Evolutionary conservation across 805 yeast genomes (phyloP), one percentile per base, ranked within the genome.

Genomic region (Kodamaea leandrae): DNA sequence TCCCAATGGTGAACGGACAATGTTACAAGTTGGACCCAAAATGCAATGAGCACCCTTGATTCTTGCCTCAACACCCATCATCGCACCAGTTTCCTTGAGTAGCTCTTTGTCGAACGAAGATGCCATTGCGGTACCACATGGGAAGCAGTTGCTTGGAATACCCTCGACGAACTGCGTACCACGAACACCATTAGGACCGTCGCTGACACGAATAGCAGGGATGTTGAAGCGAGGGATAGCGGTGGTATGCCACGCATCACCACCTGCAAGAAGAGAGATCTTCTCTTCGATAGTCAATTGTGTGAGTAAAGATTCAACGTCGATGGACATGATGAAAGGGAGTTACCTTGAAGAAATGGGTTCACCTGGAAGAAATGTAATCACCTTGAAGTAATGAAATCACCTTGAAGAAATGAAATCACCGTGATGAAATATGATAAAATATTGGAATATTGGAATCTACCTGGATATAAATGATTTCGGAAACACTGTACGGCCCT

Each of bases 111-210:
- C 71, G 59, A 74, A 79, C 16, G 83, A 74, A 3, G 83, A 58
- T 2, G 78, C 83, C 53, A 80, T 53, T 3, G 70, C 83, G 7
- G 84, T 77, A 21, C 83, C 84, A 52, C 77, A 73, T 5, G 84
- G 82, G 49, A 80, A 68, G 46, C 82, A 77, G 45, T 78, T 80
- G 32, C 82, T 67, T 6, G 80, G 79, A 17, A 67, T 63, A 29
- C 76, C 67, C 45, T 72, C 63, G 52, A 77, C 74, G 51, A 77
- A 77, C 32, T 62, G 67, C 14, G 80, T 76, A 18, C 84, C 84
- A 47, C 84, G 64, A 34, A 78, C 67, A 47, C 85, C 85, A 51
- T 80, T 80, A 35, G 85, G 85, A 14, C 85, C 85, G 54, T 80
- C 85, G 2, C 53, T 50, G 6, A 55, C 55, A 0, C 53, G 44